Evolutionary conservation across 2,329 filamentous ascomycete species (phyloP), one percentile per base, ranked within the genome.

Genomic region (Setomelanomma holmii): DNA sequence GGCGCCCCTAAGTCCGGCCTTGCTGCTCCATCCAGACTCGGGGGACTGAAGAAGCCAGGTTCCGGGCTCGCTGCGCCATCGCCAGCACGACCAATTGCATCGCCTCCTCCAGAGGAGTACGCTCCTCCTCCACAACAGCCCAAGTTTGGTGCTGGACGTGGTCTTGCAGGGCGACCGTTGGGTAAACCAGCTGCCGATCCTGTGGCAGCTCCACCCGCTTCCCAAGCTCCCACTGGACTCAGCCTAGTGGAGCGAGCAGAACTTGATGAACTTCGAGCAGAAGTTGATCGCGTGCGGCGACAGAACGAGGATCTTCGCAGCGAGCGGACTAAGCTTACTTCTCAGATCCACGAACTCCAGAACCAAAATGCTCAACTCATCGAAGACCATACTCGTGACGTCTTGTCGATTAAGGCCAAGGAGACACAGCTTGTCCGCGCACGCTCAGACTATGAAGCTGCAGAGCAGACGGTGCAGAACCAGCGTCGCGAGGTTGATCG

Each of bases 331-430:
- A 93, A 89, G 67, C 83, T 96, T 42, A 84, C 87, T 53, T 95
- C 91, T 0, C 91, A 97, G 73, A 89, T 98, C 36, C 89, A 93
- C 63, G 95, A 98, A 75, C 83, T 99, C 23, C 96, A 97, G 77
- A 96, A 96, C 67, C 91, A 97, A 72, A 99, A 99, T 68, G 95
- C 95, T 20, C 89, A 95, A 58, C 82, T 99, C 27, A 99, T 99
- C 55, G 95, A 99, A 76, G 93, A 98, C 67, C 93, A 98, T 73
- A 99, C 95, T 0, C 85, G 93, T 41, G 93, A 99, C 67, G 91
- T 97, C 0, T 82, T 99, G 36, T 95, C 92, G 64, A 96, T 99
- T 78, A 98, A 98, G 75, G 95, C 95, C 12, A 99, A 99, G 76
- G 95, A 99, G 75, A 98, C 95, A 3, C 95, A 99, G 67, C 84